Evolutionary conservation across 768 basidiomycete genomes (phyloP), one percentile per base, ranked within the genome.

Genomic region (Tylopilus sp.): DNA sequence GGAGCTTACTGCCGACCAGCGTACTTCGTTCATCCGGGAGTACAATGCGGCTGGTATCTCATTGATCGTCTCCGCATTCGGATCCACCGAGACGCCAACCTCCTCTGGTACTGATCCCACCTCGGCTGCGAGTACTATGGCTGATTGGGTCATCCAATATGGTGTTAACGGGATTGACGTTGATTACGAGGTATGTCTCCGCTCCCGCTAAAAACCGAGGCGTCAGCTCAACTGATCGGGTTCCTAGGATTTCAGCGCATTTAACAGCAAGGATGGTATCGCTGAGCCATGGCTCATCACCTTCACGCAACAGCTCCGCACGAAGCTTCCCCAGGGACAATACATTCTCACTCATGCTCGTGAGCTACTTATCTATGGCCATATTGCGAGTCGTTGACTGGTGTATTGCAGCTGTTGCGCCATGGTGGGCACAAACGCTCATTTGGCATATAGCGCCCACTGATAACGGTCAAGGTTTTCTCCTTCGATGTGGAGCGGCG

Each of bases 31-130:
- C 58, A 65, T 79, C 52, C 55, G 73, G 1, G 71, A 77, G 50
- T 83, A 83, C 58, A 71, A 70, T 21, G 71, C 75, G 0, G 80
- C 81, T 6, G 82, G 82, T 18, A 81, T 83, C 61, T 77, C 76
- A 20, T 59, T 85, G 41, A 73, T 85, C 47, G 82, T 83, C 5
- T 79, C 79, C 40, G 73, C 70, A 4, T 83, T 83, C 55, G 79
- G 79, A 6, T 71, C 77, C 11, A 67, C 65, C 3, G 59, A 69
- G 48, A 64, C 67, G 1, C 79, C 79, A 2, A 80, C 77, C 4
- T 67, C 73, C 2, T 61, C 63, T 4, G 74, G 73, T 23, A 57
- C 59, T 4, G 69, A 79, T 50, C 69, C 79, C 2, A 66, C 69
- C 28, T 47, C 41, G 25, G 66, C 67, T 6, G 79, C 79, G 1